phyloP scores from a whole-genome alignment of 345 rosid genomes.

The Combretum micranthum region DNA sequence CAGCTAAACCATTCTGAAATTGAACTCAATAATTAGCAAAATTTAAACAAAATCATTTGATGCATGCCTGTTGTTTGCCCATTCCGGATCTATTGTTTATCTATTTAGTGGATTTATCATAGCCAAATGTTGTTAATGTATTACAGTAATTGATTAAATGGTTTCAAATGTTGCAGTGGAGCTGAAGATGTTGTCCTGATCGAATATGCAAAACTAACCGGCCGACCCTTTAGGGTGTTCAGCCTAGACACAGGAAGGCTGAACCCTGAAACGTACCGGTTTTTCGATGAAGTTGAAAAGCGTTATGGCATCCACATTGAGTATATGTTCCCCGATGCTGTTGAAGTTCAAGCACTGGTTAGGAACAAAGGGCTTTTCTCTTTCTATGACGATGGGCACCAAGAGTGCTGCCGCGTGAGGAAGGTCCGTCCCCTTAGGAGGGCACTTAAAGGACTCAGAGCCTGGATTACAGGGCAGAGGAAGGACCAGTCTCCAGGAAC shows the following conservation, averaged over 20 bases:
- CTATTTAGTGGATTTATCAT: too few relatives aligned
- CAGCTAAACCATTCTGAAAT: too few relatives aligned
- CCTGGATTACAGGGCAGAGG: slow-evolving; percentile 97
- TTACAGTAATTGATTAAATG: not conserved
- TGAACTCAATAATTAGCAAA: too few relatives aligned
- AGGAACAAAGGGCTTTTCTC: slow-evolving; percentile 91
- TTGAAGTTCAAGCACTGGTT: slow-evolving; percentile 85
- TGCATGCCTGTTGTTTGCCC: too few relatives aligned
- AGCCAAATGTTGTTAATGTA: not conserved
- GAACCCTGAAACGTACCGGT: slow-evolving; percentile 73
- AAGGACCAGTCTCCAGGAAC: slow-evolving; percentile 95
- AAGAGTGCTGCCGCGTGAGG: slow-evolving; percentile 95
- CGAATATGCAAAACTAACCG: slow-evolving; percentile 82
- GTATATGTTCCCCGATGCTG: slow-evolving; percentile 94
- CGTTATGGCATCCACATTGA: slow-evolving; percentile 71
- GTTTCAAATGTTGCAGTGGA: slow-evolving; percentile 47
- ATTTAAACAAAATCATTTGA: too few relatives aligned
- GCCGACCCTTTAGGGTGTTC: slow-evolving; percentile 80
- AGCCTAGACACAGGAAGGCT: slow-evolving; percentile 90
- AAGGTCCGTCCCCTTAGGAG: slow-evolving; percentile 92
- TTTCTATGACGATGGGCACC: slow-evolving; percentile 94
- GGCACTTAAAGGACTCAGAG: slow-evolving; percentile 80
- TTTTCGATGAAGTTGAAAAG: slow-evolving; percentile 71
- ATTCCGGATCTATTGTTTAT: too few relatives aligned
- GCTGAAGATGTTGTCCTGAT: slow-evolving; percentile 97